Evolutionary conservation across 1,139 yeast genomes (phyloP), one percentile per base, ranked within the genome.

Genomic region (Suhomyces bribrorum): DNA sequence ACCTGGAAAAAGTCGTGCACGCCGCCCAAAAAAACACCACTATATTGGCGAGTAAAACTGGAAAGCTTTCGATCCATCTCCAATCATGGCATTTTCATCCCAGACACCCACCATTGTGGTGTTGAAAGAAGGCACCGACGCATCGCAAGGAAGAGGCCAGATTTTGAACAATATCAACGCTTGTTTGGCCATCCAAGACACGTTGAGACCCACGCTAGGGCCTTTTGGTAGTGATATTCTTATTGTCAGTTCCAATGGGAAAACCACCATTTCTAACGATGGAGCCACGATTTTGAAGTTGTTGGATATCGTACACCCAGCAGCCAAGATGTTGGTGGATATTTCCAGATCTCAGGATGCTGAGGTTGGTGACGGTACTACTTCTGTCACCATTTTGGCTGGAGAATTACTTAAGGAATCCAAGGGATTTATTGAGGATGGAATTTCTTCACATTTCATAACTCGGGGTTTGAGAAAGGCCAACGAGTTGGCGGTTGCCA

Each of bases 351-450:
- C 97, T 1, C 99, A 92, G 66, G 99, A 92, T 64, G 96, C 97
- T 15, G 99, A 92, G 65, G 97, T 92, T 41, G 99, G 99, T 47
- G 99, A 92, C 63, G 99, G 99, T 50, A 92, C 99, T 29, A 92
- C 98, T 0, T 83, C 96, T 29, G 98, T 94, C 11, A 88, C 97
- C 1, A 77, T 92, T 32, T 66, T 92, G 48, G 97, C 98, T 2
- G 97, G 97, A 40, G 98, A 92, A 65, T 76, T 92, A 48, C 76
- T 92, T 64, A 88, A 88, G 59, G 97, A 92, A 62, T 82, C 94
- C 51, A 89, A 88, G 60, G 66, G 78, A 26, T 92, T 90, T 57
- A 87, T 92, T 46, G 98, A 92, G 64, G 98, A 92, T 64, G 97
- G 97, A 27, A 87, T 92, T 48, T 86, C 96, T 18, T 83, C 97